Percentiles rank a stretch among this genome's conserved stretches.
Evolutionary conservation across 768 basidiomycete species (phyloP).

Genomic region (Kwoniella dejecticola): DNA sequence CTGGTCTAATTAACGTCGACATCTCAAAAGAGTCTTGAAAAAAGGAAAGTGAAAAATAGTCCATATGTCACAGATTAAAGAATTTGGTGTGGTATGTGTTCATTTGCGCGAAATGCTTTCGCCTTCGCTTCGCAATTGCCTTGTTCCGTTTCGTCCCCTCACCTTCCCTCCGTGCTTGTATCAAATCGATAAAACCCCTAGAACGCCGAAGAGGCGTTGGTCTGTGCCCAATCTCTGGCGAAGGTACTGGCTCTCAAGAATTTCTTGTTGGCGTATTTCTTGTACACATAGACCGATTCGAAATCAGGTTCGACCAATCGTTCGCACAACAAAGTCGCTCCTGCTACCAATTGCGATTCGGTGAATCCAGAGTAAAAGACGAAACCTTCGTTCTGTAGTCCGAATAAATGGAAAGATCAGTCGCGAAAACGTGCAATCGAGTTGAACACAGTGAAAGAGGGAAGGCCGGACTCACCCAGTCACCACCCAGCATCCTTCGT

Average conservation of each 20-base stretch:
- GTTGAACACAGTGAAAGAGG: too few species aligned
- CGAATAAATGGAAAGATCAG: too few species aligned
- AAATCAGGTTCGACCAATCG: constrained; percentile 79
- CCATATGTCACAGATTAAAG: constrained; percentile 10
- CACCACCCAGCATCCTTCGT: constrained; percentile 86
- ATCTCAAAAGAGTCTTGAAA: background rate
- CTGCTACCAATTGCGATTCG: constrained; percentile 79
- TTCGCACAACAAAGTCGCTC: constrained; percentile 78
- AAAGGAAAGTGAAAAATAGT: background rate
- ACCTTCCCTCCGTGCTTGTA: background rate
- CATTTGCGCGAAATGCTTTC: too few species aligned
- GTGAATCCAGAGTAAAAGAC: constrained; percentile 90
- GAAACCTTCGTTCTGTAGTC: constrained; percentile 85
- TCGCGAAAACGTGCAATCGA: too few species aligned
- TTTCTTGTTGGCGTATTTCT: constrained; percentile 96
- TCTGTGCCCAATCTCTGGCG: constrained; percentile 59
- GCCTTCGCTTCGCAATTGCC: background rate
- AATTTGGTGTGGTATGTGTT: background rate
- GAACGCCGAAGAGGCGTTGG: constrained; percentile 34
- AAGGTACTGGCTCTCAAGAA: constrained; percentile 77
- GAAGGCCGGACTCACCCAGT: constrained; percentile 77
- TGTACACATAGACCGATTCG: constrained; percentile 80
- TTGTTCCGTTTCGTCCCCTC: background rate
- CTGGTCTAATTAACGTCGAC: background rate
- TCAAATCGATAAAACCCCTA: background rate